These are phyloP conservation scores for Epichloe sibirici DNA, from an alignment of 2,329 filamentous ascomycete genomes.

Conservation along the genomic window DNA sequence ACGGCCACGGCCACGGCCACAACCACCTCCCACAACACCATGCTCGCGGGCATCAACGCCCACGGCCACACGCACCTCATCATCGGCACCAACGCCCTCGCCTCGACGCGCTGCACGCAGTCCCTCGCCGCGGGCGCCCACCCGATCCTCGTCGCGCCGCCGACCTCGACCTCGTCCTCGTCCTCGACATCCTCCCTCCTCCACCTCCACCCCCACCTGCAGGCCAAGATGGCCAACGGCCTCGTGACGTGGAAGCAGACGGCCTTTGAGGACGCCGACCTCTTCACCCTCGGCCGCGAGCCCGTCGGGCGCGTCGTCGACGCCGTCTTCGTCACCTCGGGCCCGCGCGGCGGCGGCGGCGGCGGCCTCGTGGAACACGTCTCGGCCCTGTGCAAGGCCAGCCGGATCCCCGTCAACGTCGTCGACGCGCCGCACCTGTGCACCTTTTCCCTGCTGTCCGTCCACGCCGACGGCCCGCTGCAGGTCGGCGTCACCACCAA, in stretches of 20 bases:
- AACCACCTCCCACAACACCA: constrained; percentile 19
- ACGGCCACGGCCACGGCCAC: constrained; percentile 13
- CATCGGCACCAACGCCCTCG: constrained; percentile 74
- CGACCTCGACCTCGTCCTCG: constrained; percentile 36
- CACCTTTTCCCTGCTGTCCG: constrained; percentile 81
- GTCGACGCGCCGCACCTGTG: constrained; percentile 77
- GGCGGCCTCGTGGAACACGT: constrained; percentile 45
- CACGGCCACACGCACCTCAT: constrained; percentile 68
- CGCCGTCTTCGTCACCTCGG: constrained; percentile 73
- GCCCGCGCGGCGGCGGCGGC: constrained; percentile 31
- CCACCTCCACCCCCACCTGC: constrained; percentile 43
- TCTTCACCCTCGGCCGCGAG: constrained; percentile 64
- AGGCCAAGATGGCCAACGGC: constrained; percentile 53
- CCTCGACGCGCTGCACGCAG: constrained; percentile 69
- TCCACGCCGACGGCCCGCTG: constrained; percentile 77
- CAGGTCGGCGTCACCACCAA: constrained; percentile 95
- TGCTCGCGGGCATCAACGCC: constrained; percentile 64
- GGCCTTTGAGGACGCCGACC: constrained; percentile 56
- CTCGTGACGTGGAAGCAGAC: constrained; percentile 54
- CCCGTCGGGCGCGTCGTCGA: constrained; percentile 74
- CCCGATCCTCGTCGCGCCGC: constrained; percentile 67
- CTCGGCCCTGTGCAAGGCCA: constrained; percentile 59
- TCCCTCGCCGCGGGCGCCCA: constrained; percentile 71
- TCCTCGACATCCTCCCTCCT: constrained; percentile 50
- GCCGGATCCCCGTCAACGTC: constrained; percentile 88